Evolutionary conservation across 2,329 filamentous ascomycete species (phyloP).

Genomic region (Talaromyces sp.): DNA sequence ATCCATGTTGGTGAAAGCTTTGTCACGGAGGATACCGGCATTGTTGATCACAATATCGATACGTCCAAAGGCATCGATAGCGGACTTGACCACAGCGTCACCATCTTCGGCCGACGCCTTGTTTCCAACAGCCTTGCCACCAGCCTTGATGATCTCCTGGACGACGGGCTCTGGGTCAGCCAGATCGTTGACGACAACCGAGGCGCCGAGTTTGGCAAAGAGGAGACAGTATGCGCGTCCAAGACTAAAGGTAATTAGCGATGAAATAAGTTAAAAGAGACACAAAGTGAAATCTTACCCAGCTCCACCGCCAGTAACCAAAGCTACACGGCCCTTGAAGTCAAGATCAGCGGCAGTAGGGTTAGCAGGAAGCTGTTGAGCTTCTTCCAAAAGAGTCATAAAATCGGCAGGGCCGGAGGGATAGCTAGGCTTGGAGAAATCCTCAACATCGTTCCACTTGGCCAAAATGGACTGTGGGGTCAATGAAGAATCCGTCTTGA

Average conservation of each 20-base stretch:
- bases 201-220: conserved; percentile 77
- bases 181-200: conserved; percentile 94
- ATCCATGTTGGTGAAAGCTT: conserved; percentile 97
- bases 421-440: conserved; percentile 80
- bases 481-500: conserved; percentile 82
- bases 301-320: conserved; percentile 83
- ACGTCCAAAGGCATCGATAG: conserved; percentile 88
- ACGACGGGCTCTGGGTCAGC: conserved; percentile 86
- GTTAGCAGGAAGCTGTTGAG: conserved; percentile 69
- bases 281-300: conserved; percentile 47
- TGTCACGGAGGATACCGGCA: conserved; percentile 93
- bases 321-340: conserved; percentile 77
- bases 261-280: background rate
- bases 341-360: conserved; percentile 68
- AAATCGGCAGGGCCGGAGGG: conserved; percentile 85
- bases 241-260: conserved; percentile 50
- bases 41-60: conserved; percentile 98
- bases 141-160: conserved; percentile 82
- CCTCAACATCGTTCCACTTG: conserved; percentile 81
- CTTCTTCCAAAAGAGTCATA: conserved; percentile 76
- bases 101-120: conserved; percentile 93
- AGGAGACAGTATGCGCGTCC: conserved; percentile 85
- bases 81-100: conserved; percentile 82
- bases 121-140: conserved; percentile 85
- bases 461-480: conserved; percentile 82